These are phyloP conservation scores for Fomitopsis betulina DNA, from an alignment of 1,284 basidiomycete genomes.

Conservation along the genomic window DNA sequence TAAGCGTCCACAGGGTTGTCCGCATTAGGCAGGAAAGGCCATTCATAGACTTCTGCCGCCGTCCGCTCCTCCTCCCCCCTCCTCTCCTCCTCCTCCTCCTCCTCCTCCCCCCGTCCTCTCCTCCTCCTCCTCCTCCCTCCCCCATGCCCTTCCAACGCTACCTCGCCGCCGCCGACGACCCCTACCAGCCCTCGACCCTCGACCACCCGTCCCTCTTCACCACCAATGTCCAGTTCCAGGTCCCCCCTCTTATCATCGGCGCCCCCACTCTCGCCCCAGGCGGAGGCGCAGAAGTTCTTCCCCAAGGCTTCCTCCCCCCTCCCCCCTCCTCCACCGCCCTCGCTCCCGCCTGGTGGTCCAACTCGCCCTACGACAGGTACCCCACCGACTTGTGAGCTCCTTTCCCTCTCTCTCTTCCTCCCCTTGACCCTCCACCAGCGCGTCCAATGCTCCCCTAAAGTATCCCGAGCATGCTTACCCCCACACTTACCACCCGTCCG, in stretches of 20 bases:
- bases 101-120: background rate
- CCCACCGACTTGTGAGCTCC: conserved; percentile 9
- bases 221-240: conserved; percentile 47
- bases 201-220: conserved; percentile 15
- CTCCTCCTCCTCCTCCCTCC: background rate
- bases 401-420: conserved; percentile 6
- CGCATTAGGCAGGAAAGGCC: background rate
- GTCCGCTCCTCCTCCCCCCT: background rate
- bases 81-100: background rate
- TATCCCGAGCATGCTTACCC: conserved; percentile 2
- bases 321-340: conserved; percentile 25
- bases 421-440: conserved; percentile 3
- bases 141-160: conserved; percentile 9
- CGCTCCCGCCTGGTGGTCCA: conserved; percentile 42
- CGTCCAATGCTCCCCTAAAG: conserved; percentile 1
- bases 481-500: background rate
- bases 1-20: conserved; percentile 2
- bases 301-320: conserved; percentile 27
- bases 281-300: conserved; percentile 64
- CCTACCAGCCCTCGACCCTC: background rate
- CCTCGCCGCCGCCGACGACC: background rate
- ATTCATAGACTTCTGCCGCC: background rate
- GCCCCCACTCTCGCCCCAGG: conserved; percentile 56
- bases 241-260: conserved; percentile 58
- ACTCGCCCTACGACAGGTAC: conserved; percentile 36